phyloP scores from a whole-genome alignment of 2,329 filamentous ascomycete species.

The Fusarium tricinctum region DNA sequence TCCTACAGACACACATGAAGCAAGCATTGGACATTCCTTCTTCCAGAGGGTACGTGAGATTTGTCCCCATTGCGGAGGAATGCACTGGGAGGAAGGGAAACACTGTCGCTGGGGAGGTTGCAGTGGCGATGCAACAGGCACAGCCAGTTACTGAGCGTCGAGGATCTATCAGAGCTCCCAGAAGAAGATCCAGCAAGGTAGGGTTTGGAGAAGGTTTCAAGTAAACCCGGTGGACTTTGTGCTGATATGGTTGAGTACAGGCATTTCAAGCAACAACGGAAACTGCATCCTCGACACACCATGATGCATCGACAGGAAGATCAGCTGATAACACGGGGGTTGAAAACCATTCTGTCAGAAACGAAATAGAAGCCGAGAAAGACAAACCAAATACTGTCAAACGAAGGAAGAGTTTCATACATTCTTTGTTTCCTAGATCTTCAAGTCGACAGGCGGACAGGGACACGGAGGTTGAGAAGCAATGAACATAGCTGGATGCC shows the following conservation, averaged over 20 bases:
- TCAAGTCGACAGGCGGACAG: slow-evolving; percentile 11
- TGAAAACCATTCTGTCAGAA: background rate
- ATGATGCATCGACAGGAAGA: background rate
- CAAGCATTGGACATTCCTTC: slow-evolving; percentile 76
- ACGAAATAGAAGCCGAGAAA: background rate
- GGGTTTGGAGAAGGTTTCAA: background rate
- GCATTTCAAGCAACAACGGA: slow-evolving; percentile 14
- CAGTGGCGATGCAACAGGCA: slow-evolving; percentile 25
- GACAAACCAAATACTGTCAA: slow-evolving; percentile 46
- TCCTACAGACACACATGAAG: slow-evolving; percentile 82
- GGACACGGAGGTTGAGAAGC: background rate
- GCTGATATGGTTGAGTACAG: slow-evolving; percentile 19
- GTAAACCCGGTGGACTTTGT: background rate
- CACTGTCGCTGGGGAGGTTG: slow-evolving; percentile 76
- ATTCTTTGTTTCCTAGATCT: slow-evolving; percentile 56
- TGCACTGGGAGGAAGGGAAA: slow-evolving; percentile 78
- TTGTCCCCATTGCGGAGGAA: slow-evolving; percentile 77
- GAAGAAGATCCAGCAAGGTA: slow-evolving; percentile 40
- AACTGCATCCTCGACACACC: background rate
- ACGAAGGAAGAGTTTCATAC: slow-evolving; percentile 63
- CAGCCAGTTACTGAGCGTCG: slow-evolving; percentile 13
- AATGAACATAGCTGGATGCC: background rate
- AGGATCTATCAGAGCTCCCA: slow-evolving; percentile 23
- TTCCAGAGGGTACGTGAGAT: slow-evolving; percentile 79
- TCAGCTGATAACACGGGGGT: background rate